Evolutionary conservation across 345 rosid genomes (phyloP).

Genomic region (Kandelia obovata): DNA sequence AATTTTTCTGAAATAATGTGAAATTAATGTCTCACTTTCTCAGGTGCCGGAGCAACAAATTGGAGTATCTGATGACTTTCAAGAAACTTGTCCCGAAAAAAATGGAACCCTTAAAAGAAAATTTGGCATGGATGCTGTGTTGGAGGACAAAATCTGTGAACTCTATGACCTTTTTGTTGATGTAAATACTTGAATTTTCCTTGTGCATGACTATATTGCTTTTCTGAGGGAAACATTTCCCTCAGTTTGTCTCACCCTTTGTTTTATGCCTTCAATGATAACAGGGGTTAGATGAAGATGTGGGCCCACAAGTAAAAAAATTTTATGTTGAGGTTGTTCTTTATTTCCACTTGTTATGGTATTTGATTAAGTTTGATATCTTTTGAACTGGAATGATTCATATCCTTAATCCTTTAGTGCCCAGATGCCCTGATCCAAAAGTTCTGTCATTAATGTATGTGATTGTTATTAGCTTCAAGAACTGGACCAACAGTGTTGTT

Average conservation of each 20-base stretch:
- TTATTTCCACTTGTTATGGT: slow-evolving; percentile 4
- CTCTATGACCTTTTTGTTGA: slow-evolving; percentile 38
- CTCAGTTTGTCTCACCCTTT: slow-evolving; percentile 13
- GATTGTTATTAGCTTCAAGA: not conserved
- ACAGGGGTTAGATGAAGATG: slow-evolving; percentile 43
- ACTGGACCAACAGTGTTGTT: not conserved
- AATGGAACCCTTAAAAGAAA: slow-evolving; percentile 15
- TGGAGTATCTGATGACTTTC: slow-evolving; percentile 19
- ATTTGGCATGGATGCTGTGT: slow-evolving; percentile 16
- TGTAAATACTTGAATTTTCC: slow-evolving; percentile 13
- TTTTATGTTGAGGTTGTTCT: slow-evolving; percentile 40
- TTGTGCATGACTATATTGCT: slow-evolving; percentile 1
- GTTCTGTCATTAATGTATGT: not conserved
- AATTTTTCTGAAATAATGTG: not conserved
- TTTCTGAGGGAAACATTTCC: slow-evolving; percentile 1
- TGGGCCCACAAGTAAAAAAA: slow-evolving; percentile 41
- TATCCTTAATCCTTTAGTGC: not conserved
- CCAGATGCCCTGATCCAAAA: not conserved
- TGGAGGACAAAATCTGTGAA: slow-evolving; percentile 45
- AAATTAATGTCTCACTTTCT: slow-evolving; percentile 4
- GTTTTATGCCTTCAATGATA: slow-evolving; percentile 17
- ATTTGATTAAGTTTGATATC: not conserved
- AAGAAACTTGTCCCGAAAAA: slow-evolving; percentile 20
- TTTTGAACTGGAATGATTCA: not conserved
- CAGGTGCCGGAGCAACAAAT: slow-evolving; percentile 23